A percentile compares a stretch with the other conserved stretches of the same genome.
These are phyloP conservation scores for Jackrogersella multiformis DNA, from an alignment of 495 filamentous ascomycete genomes.

Conservation along the genomic window DNA sequence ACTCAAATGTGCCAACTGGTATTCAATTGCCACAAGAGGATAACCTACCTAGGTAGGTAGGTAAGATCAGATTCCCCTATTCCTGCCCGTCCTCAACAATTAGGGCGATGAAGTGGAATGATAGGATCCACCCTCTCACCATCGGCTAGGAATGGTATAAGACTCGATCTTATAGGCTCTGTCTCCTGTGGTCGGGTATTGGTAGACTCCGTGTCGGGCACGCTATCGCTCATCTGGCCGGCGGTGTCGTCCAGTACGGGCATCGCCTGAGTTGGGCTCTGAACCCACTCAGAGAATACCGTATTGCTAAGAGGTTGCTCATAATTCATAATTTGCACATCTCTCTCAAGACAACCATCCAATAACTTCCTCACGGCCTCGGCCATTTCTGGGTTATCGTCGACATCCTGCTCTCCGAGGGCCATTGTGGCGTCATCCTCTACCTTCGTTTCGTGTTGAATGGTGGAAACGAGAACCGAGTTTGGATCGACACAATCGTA, in stretches of 20 bases:
- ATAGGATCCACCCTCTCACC: conserved; percentile 36
- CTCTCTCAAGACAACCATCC: neutral
- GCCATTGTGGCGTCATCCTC: neutral
- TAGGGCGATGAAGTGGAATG: conserved; percentile 43
- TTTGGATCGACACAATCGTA: conserved; percentile 75
- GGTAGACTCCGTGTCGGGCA: neutral
- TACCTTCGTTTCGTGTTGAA: neutral
- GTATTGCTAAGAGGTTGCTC: neutral
- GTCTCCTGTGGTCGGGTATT: neutral
- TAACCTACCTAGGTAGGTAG: no score
- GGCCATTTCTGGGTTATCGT: neutral
- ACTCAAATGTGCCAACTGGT: conserved; percentile 1
- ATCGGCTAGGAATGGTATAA: conserved; percentile 31
- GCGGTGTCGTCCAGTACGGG: neutral
- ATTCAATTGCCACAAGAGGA: conserved; percentile 5
- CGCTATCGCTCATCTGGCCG: neutral
- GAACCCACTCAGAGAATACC: neutral
- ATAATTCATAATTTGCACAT: neutral
- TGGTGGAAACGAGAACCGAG: conserved; percentile 28
- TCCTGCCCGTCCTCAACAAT: conserved; percentile 12
- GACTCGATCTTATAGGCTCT: conserved; percentile 2
- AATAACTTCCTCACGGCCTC: neutral
- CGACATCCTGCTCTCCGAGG: neutral
- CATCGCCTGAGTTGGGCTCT: neutral
- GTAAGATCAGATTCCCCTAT: neutral